Conservation (phyloP, 2,329 filamentous ascomycete genomes). For the Arachnopeziza araneosa region DNA sequence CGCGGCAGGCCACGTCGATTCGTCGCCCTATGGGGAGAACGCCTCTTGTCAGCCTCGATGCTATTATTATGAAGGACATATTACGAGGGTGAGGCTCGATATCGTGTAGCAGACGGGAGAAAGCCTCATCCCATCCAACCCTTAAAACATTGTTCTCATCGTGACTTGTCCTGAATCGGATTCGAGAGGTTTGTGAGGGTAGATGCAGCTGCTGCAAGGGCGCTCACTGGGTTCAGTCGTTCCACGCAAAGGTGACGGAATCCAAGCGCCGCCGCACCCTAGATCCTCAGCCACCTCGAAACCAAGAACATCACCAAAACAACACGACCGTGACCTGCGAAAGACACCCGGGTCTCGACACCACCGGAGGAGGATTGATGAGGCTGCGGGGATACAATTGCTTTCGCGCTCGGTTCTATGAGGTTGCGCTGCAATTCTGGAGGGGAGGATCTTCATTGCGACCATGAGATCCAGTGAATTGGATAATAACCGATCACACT, state of each 20-base stretch:
- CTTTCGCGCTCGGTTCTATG: conserved; percentile 16
- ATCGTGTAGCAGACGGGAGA: neutral
- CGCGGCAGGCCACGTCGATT: neutral
- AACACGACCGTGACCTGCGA: neutral
- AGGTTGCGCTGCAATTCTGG: conserved; percentile 10
- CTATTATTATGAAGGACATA: neutral
- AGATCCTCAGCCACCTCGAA: neutral
- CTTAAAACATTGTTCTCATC: neutral
- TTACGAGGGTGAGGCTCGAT: neutral
- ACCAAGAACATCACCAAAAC: neutral
- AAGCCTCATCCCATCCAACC: neutral
- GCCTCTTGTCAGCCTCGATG: neutral
- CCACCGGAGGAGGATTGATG: neutral
- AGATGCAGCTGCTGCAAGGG: neutral
- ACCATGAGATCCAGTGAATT: conserved; percentile 25
- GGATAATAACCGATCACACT: conserved; percentile 10
- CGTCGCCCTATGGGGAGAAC: neutral
- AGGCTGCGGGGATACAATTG: conserved; percentile 1
- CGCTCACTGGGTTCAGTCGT: neutral
- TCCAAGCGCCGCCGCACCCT: neutral
- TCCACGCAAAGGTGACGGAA: neutral
- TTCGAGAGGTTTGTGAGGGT: neutral
- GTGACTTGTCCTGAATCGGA: no score
- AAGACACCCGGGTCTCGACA: neutral
- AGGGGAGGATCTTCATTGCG: conserved; percentile 16